Evolutionary conservation across 2,329 filamentous ascomycete species (phyloP), one percentile per base, ranked within the genome.

Genomic region (Falciphora oryzae): DNA sequence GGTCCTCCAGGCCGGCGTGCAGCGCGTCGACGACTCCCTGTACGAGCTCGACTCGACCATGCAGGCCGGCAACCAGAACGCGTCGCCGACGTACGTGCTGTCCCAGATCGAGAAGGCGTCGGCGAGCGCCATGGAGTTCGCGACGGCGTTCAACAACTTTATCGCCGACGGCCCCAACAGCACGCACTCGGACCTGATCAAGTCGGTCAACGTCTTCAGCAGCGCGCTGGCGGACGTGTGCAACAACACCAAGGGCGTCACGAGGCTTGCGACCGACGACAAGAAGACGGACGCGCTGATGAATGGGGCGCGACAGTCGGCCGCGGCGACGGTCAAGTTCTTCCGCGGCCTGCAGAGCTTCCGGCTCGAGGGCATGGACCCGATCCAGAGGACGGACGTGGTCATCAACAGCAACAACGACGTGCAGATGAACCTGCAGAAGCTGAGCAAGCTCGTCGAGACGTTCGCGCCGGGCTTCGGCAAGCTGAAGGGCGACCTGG

Each of bases 51-150:
- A 99, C 77, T 98, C 95, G 27, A 91, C 91, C 27, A 98, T 98
- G 93, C 94, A 98, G 75, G 95, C 94, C 57, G 95, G 95, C 76
- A 99, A 99, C 79, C 95, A 98, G 79, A 99, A 96, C 72, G 95
- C 95, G 1, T 96, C 93, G 57, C 93, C 95, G 18, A 87, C 94
- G 1, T 98, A 96, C 74, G 93, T 99, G 16, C 83, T 99, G 62
- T 98, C 94, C 2, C 94, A 98, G 75, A 93, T 98, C 65, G 95
- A 99, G 75, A 99, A 98, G 80, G 93, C 95, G 0, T 95, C 93
- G 10, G 88, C 93, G 13, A 96, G 89, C 69, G 92, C 95, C 16
- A 98, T 96, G 77, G 95, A 99, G 75, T 99, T 99, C 77, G 95
- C 94, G 1, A 98, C 94, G 0, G 89, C 95, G 0, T 99, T 98